Conservation (phyloP, 2,329 filamentous ascomycete genomes). For the Parastagonospora nodorum region DNA sequence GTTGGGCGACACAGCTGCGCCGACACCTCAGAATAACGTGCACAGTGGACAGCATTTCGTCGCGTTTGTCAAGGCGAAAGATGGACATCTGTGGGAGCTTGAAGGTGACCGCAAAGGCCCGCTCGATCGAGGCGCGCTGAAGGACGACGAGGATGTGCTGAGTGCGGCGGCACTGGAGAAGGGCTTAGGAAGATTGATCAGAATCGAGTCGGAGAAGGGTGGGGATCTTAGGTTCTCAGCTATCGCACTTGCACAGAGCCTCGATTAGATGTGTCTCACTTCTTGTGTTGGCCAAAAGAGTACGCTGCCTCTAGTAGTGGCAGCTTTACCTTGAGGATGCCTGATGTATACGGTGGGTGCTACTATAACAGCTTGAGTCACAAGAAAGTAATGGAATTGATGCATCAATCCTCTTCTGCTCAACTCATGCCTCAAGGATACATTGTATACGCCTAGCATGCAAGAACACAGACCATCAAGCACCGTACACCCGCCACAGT, state of each 20-base stretch:
- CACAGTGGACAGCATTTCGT: slow-evolving; percentile 52
- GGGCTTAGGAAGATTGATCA: slow-evolving; percentile 47
- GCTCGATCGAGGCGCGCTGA: slow-evolving; percentile 49
- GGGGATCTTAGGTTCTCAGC: slow-evolving; percentile 52
- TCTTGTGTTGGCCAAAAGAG: too few species aligned
- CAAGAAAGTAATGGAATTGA: too few species aligned
- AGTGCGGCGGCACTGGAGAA: slow-evolving; percentile 49
- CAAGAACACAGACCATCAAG: too few species aligned
- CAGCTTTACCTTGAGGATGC: too few species aligned
- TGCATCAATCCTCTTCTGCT: too few species aligned
- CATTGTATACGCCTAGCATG: too few species aligned
- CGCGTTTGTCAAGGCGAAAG: slow-evolving; percentile 53
- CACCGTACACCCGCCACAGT: too few species aligned
- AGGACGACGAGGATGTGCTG: slow-evolving; percentile 51
- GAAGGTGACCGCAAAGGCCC: slow-evolving; percentile 53
- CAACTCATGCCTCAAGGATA: too few species aligned
- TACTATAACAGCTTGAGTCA: too few species aligned
- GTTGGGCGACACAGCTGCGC: slow-evolving; percentile 48
- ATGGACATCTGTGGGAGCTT: slow-evolving; percentile 55
- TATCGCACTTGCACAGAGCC: slow-evolving; percentile 45
- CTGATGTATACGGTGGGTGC: too few species aligned
- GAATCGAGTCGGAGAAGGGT: slow-evolving; percentile 42
- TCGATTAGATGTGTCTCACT: neutral
- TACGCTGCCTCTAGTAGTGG: too few species aligned
- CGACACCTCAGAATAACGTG: slow-evolving; percentile 32